Evolutionary conservation across 148 eudicot genomes (phyloP), one percentile per base, ranked within the genome.

Genomic region (Persicaria maculosa): DNA sequence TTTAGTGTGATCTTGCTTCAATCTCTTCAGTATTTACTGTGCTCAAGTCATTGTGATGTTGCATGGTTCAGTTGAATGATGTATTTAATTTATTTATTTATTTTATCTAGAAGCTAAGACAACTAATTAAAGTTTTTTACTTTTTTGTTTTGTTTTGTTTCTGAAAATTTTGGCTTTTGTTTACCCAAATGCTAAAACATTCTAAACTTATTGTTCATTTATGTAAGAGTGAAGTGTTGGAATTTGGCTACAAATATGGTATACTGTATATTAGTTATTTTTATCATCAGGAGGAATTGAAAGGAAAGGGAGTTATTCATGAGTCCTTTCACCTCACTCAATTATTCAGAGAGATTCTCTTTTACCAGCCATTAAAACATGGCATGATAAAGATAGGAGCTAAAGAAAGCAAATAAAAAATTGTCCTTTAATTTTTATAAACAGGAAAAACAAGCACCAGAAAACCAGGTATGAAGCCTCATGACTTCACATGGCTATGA

Each of bases 401-500:
- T 59, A 59, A 59, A 59, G 65, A 59, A 59, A 59, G 40, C 9
- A 59, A 54, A 9, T 31, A 31, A 10, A 10, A 55, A 6, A 4
- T 57, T 57, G 8, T 57, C 19, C 19, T 57, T 19, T 58, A 4
- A 8, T 19, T 55, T 17, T 58, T 22, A 61, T 55, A 7, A 57
- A 36, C 16, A 31, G 16, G 44, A 31, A 31, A 62, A 62, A 62
- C 68, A 62, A 31, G 68, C 68, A 62, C 68, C 68, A 62, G 68
- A 62, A 62, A 62, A 62, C 68, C 68, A 62, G 68, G 68, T 62
- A 62, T 25, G 68, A 61, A 61, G 25, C 11, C 68, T 61, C 68
- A 61, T 61, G 68, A 11, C 68, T 62, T 62, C 65, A 59, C 65
- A 59, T 59, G 65, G 65, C 40, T 59, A 20, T 62, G 68, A 62